Conservation (phyloP, 2,329 filamentous ascomycete species). For the Ceratocystis diversiconidia region DNA sequence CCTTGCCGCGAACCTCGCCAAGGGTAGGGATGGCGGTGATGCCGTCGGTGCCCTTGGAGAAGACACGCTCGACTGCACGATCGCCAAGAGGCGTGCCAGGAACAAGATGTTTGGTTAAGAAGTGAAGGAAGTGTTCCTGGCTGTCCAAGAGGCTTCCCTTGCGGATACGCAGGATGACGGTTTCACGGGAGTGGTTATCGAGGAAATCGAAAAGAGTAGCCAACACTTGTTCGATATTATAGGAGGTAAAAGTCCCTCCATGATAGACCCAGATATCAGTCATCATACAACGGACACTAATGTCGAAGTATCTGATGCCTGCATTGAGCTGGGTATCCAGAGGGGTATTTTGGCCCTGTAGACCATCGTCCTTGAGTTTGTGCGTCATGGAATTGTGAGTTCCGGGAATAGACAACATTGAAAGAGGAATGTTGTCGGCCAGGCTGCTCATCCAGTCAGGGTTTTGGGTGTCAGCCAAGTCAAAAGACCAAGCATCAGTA, state of each 20-base stretch:
- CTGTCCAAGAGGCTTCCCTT: background rate
- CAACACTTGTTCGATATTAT: conserved; percentile 31
- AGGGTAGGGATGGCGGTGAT: too few relatives aligned
- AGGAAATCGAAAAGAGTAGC: conserved; percentile 31
- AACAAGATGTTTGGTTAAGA: too few relatives aligned
- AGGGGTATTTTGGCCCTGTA: too few relatives aligned
- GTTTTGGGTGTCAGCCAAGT: conserved; percentile 25
- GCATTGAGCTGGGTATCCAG: conserved; percentile 32
- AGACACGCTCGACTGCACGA: too few relatives aligned
- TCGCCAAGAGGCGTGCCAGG: too few relatives aligned
- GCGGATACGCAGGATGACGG: background rate
- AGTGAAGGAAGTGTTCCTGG: too few relatives aligned
- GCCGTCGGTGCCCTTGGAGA: too few relatives aligned
- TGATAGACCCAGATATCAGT: conserved; percentile 35
- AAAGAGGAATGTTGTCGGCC: conserved; percentile 29
- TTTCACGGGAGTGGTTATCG: conserved; percentile 19
- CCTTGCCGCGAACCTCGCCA: too few relatives aligned
- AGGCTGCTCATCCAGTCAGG: conserved; percentile 32
- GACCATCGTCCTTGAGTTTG: conserved; percentile 26
- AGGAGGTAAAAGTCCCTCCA: conserved; percentile 31
- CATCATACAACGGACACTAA: conserved; percentile 31
- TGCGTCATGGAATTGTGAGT: conserved; percentile 42
- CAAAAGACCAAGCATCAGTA: conserved; percentile 26
- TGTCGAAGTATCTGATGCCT: conserved; percentile 37
- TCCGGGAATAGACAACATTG: conserved; percentile 35